Percentiles rank a stretch among this genome's conserved stretches.
Evolutionary conservation across 805 yeast species (phyloP).

Genomic region (Wickerhamiella lipophila): DNA sequence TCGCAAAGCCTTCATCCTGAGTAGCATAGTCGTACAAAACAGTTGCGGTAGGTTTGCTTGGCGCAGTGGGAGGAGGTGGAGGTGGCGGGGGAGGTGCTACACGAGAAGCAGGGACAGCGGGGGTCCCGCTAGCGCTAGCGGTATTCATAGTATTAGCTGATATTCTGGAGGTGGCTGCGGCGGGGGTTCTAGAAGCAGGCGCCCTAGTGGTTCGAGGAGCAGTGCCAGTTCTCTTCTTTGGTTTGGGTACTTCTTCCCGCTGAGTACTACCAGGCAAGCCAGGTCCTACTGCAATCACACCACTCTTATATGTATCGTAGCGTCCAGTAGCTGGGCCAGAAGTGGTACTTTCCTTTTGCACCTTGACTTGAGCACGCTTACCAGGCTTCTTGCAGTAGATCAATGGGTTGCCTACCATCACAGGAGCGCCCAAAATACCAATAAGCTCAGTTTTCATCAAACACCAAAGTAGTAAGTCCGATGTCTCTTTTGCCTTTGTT

Average conservation of each 20-base stretch:
- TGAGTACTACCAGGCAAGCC: constrained; percentile 65
- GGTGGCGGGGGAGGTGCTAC: constrained; percentile 22
- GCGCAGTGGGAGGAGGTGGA: constrained; percentile 52
- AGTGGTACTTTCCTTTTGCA: constrained; percentile 35
- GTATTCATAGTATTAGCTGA: not conserved
- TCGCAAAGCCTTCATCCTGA: constrained; percentile 70
- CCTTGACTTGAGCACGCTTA: constrained; percentile 56
- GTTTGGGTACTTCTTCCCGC: constrained; percentile 64
- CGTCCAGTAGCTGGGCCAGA: constrained; percentile 43
- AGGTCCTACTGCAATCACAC: constrained; percentile 64
- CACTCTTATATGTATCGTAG: constrained; percentile 75
- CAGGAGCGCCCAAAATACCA: constrained; percentile 33
- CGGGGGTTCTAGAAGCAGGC: not conserved
- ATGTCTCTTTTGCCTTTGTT: constrained; percentile 37
- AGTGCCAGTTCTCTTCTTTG: constrained; percentile 15
- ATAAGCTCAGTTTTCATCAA: constrained; percentile 81
- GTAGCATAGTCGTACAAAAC: constrained; percentile 87
- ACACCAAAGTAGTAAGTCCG: constrained; percentile 72
- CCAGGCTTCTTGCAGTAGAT: constrained; percentile 88
- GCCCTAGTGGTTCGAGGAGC: constrained; percentile 3
- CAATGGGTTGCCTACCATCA: constrained; percentile 59
- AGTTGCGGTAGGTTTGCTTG: constrained; percentile 60
- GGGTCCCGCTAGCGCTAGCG: constrained; percentile 4
- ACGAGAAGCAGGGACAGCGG: constrained; percentile 13
- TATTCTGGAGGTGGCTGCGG: not conserved